Conservation (phyloP, 495 filamentous ascomycete species). For the Chaetomium cochliodes region DNA sequence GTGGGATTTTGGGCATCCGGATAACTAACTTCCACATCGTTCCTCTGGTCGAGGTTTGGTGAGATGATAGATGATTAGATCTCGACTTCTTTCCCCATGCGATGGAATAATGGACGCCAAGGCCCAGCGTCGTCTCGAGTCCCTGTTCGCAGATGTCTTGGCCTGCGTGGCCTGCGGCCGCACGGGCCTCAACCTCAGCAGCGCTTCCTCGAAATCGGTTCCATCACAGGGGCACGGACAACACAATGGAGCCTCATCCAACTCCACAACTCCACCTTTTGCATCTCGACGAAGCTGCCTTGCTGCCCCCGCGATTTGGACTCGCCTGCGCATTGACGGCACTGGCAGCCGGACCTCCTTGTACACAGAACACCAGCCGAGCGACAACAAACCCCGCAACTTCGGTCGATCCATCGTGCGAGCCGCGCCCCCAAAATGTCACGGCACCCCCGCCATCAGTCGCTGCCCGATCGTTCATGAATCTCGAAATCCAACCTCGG, state of each 20-base stretch:
- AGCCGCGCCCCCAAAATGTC: slow-evolving; percentile 4
- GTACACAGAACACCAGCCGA: background rate
- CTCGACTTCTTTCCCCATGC: too few relatives aligned
- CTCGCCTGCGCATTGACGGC: background rate
- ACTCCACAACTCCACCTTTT: slow-evolving; percentile 14
- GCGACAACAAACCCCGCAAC: background rate
- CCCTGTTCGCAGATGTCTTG: slow-evolving; percentile 3
- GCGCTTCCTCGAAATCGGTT: background rate
- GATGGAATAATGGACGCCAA: background rate
- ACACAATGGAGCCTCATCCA: slow-evolving; percentile 14
- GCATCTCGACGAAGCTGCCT: slow-evolving; percentile 7
- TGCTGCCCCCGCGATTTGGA: background rate
- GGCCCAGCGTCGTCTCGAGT: background rate
- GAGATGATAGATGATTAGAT: too few relatives aligned
- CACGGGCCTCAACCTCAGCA: slow-evolving; percentile 5
- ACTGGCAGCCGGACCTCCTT: background rate
- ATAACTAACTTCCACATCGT: too few relatives aligned
- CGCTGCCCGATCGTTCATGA: slow-evolving; percentile 33
- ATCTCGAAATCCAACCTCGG: slow-evolving; percentile 16
- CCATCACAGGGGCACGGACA: slow-evolving; percentile 14
- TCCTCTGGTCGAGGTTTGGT: too few relatives aligned
- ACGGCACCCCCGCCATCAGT: slow-evolving; percentile 17
- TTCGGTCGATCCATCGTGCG: background rate
- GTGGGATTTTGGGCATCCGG: too few relatives aligned
- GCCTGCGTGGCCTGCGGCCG: slow-evolving; percentile 4